Evolutionary conservation across 2,329 filamentous ascomycete species (phyloP), one percentile per base, ranked within the genome.

Genomic region (Monascus ruber): DNA sequence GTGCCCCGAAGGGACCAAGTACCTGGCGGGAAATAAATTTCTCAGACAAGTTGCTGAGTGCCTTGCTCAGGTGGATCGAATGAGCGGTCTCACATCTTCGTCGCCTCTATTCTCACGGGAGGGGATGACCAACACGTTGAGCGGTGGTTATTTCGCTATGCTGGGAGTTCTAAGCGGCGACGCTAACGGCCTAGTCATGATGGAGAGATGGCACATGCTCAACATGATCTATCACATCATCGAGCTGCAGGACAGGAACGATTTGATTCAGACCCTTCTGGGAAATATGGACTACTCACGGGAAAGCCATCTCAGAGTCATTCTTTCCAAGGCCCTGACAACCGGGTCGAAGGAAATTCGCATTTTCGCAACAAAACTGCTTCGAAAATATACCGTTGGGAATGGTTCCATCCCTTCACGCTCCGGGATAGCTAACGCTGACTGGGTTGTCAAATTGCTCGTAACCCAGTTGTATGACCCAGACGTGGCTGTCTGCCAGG

Each of bases 211-310:
- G 89, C 85, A 87, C 51, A 93, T 98, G 73, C 88, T 95, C 65
- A 96, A 96, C 62, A 98, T 98, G 86, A 93, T 96, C 72, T 98
- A 98, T 58, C 91, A 96, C 62, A 94, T 98, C 44, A 76, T 95
- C 42, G 89, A 96, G 55, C 71, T 94, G 34, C 86, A 84, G 51
- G 83, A 91, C 60, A 82, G 91, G 2, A 86, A 89, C 34, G 91
- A 98, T 58, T 70, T 98, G 42, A 86, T 96, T 57, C 86, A 88
- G 56, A 73, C 89, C 6, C 73, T 98, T 27, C 72, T 98, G 6
- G 81, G 83, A 36, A 91, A 88, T 53, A 88, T 98, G 63, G 89
- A 98, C 63, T 98, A 94, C 57, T 83, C 80, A 17, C 69, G 93
- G 24, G 80, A 83, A 46, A 89, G 88, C 1, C 91, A 98, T 59